Base-by-base conservation (phyloP, 495 filamentous ascomycete genomes). In the Penicilliopsis zonata region DNA sequence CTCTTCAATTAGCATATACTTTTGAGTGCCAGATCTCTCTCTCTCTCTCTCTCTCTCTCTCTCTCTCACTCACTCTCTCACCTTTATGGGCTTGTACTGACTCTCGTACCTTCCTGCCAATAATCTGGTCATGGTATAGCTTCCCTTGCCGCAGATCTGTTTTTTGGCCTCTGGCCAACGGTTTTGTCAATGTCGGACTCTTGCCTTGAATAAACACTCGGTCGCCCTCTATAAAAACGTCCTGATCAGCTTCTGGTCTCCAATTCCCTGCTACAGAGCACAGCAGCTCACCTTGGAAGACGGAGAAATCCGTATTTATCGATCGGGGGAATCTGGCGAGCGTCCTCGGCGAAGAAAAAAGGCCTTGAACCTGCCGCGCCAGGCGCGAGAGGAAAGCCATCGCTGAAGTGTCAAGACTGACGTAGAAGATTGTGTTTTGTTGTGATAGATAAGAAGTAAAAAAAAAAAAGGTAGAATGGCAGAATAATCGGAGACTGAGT, bases 21-120 rank as follows among this genome's bases (percentile, higher is more conserved):
- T n/a, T n/a, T n/a, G n/a, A n/a, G n/a, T 8, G 25, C 36, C 27
- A 40, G 25, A 18, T 13, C n/a, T 12, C 12, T n/a, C 14, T 9
- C 6, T 24, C 18, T 6, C 6, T 31, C n/a, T 24, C 46, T 42
- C 40, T 53, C 61, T 58, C 44, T 70, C 12, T n/a, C 14, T 9
- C 6, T n/a, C n/a, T n/a, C n/a, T n/a, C n/a, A n/a, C n/a, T 24
- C 18, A 10, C 6, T 31, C n/a, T 24, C 46, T 42, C 40, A 55
- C 61, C 59, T 45, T 70, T 72, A 23, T 49, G 61, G 12, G 69
- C 60, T 21, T 57, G 49, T 4, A 83, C 57, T 19, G 65, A 38
- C 31, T 78, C 70, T 32, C 78, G 60, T 2, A 65, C 44, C n/a
- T 44, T 41, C 30, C 64, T 69, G 25, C 78, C 79, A 47, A 87